These are phyloP conservation scores for Aspergillus wentii DNA, from an alignment of 495 filamentous ascomycete genomes.

Conservation along the genomic window DNA sequence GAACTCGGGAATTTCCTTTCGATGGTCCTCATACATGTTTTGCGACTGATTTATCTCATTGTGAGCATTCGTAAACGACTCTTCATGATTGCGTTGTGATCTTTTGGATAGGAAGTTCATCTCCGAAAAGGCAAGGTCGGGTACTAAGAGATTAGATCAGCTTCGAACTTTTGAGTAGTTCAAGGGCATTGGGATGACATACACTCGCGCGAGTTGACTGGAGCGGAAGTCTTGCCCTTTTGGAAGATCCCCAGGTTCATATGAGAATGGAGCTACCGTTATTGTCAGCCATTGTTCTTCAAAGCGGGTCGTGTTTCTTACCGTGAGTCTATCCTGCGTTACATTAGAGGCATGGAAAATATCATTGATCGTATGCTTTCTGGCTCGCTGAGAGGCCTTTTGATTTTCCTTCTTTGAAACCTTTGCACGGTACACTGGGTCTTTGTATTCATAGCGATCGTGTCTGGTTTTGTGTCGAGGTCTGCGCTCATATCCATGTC, in stretches of 20 bases:
- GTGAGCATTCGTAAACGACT: too few relatives aligned
- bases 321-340: conserved; percentile 56
- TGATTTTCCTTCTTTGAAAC: conserved; percentile 32
- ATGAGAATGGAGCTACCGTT: conserved; percentile 51
- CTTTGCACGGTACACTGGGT: conserved; percentile 6
- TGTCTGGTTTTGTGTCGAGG: conserved; percentile 57
- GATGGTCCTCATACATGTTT: background rate
- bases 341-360: conserved; percentile 63
- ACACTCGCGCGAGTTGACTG: conserved; percentile 43
- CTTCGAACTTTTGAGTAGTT: conserved; percentile 5
- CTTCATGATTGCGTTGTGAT: background rate
- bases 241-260: conserved; percentile 59
- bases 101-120: conserved; percentile 53
- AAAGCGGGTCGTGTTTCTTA: too few relatives aligned
- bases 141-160: conserved; percentile 37
- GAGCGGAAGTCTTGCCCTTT: conserved; percentile 63
- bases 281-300: too few relatives aligned
- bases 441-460: conserved; percentile 48
- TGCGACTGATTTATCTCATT: background rate
- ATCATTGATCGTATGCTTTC: conserved; percentile 50
- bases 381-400: conserved; percentile 25
- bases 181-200: conserved; percentile 11
- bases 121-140: conserved; percentile 64
- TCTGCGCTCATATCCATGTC: conserved; percentile 46
- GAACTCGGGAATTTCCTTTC: too few relatives aligned